Conservation (phyloP, 2,329 filamentous ascomycete species). For the Hortaea werneckii region DNA sequence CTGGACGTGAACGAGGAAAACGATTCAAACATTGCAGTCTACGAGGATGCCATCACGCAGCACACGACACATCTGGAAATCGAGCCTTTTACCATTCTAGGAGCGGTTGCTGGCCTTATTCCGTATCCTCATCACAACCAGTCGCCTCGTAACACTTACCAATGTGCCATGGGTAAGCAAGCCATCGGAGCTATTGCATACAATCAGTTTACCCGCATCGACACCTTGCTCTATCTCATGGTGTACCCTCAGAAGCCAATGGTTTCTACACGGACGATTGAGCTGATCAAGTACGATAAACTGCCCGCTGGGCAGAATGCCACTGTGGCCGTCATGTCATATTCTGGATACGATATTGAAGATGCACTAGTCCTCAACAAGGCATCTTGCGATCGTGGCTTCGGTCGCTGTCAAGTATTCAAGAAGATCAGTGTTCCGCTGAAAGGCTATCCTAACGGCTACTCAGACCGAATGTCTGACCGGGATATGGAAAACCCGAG, state of each 20-base stretch:
- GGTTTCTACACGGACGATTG: constrained; percentile 94
- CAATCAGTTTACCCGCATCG: constrained; percentile 95
- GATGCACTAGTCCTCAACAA: constrained; percentile 96
- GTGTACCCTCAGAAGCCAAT: constrained; percentile 97
- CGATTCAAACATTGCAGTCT: constrained; percentile 83
- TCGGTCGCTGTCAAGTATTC: constrained; percentile 96
- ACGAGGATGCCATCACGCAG: constrained; percentile 71
- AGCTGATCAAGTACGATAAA: constrained; percentile 94
- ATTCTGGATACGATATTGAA: constrained; percentile 98
- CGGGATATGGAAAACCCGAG: constrained; percentile 40
- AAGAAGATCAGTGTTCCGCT: constrained; percentile 82
- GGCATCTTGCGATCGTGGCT: constrained; percentile 86
- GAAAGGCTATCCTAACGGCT: constrained; percentile 78
- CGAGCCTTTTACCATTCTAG: constrained; percentile 92
- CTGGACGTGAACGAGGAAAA: constrained; percentile 98
- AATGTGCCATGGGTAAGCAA: constrained; percentile 99
- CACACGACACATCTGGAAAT: constrained; percentile 93
- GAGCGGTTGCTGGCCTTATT: constrained; percentile 90
- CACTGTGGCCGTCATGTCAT: constrained; percentile 97
- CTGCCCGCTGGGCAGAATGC: constrained; percentile 94
- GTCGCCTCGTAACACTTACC: constrained; percentile 91
- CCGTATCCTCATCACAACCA: constrained; percentile 99
- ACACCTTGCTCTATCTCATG: constrained; percentile 90
- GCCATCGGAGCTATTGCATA: constrained; percentile 96
- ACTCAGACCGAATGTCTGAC: constrained; percentile 52